These are phyloP conservation scores for Grigorovia yakushimaensis DNA, from an alignment of 805 yeast genomes.

Conservation along the genomic window DNA sequence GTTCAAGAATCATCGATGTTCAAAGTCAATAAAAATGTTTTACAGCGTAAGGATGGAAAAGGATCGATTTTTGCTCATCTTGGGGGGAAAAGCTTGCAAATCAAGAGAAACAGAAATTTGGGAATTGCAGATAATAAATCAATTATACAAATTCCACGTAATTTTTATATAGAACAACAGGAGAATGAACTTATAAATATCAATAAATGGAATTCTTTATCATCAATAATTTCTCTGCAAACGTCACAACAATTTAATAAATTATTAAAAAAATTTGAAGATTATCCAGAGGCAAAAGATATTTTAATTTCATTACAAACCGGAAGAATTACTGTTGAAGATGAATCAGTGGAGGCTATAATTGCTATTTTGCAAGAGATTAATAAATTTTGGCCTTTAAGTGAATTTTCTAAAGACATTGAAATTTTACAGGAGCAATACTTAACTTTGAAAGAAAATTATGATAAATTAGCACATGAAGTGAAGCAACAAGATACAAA, in stretches of 20 bases:
- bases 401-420: constrained; percentile 33
- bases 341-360: constrained; percentile 20
- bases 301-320: constrained; percentile 35
- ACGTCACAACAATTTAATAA: constrained; percentile 23
- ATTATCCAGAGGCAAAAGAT: constrained; percentile 25
- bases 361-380: constrained; percentile 26
- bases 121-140: constrained; percentile 24
- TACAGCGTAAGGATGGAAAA: constrained; percentile 44
- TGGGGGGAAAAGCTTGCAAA: constrained; percentile 22
- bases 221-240: constrained; percentile 1
- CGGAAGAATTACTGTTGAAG: constrained; percentile 32
- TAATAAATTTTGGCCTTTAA: constrained; percentile 29
- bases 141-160: constrained; percentile 20
- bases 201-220: constrained; percentile 3
- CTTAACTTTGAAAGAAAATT: constrained; percentile 30
- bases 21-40: constrained; percentile 31
- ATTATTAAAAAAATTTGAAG: constrained; percentile 25
- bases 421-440: constrained; percentile 38
- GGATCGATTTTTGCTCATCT: constrained; percentile 30
- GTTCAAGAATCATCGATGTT: constrained; percentile 42
- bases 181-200: constrained; percentile 3
- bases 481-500: constrained; percentile 20
- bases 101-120: constrained; percentile 29
- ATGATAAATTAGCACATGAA: constrained; percentile 25
- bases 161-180: constrained; percentile 19